These are phyloP conservation scores for Syncephalastrum monosporum DNA, from an alignment of 371 early-diverging fungal genomes.

Conservation along the genomic window DNA sequence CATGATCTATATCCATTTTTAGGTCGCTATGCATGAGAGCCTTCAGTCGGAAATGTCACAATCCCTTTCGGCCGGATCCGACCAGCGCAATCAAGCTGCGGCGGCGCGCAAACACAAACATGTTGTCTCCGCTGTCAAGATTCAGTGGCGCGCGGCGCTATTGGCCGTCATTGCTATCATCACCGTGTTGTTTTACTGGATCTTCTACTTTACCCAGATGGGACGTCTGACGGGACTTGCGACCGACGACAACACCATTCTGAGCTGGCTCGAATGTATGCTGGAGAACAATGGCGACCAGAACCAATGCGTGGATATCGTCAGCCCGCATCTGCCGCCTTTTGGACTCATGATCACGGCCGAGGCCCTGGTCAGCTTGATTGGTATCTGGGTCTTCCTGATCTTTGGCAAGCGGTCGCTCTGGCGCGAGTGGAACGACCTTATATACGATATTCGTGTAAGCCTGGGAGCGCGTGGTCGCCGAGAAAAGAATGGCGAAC, in stretches of 20 bases:
- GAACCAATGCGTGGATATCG: conserved; percentile 30
- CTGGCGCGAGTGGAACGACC: conserved; percentile 56
- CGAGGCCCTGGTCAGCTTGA: conserved; percentile 49
- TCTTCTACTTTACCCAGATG: conserved; percentile 59
- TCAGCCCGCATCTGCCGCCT: conserved; percentile 45
- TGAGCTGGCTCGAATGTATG: conserved; percentile 54
- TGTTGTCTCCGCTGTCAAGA: conserved; percentile 58
- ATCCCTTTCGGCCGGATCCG: conserved; percentile 27
- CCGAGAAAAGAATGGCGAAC: conserved; percentile 48
- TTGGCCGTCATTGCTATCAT: conserved; percentile 48
- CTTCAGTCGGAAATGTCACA: conserved; percentile 55
- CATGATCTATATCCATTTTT: background rate
- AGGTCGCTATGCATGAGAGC: conserved; percentile 44
- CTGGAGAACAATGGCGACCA: conserved; percentile 39
- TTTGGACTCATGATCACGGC: conserved; percentile 56
- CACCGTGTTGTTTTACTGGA: conserved; percentile 11
- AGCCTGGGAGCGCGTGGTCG: conserved; percentile 27
- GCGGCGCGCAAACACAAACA: conserved; percentile 32
- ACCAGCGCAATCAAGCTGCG: conserved; percentile 37
- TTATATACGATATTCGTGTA: conserved; percentile 40
- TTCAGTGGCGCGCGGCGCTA: conserved; percentile 69
- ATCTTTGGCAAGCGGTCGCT: conserved; percentile 61
- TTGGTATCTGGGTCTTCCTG: conserved; percentile 55
- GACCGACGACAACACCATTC: conserved; percentile 15
- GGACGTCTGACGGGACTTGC: conserved; percentile 31